Evolutionary conservation across 768 basidiomycete species (phyloP), one percentile per base, ranked within the genome.

Genomic region (Sutorius australiensis): DNA sequence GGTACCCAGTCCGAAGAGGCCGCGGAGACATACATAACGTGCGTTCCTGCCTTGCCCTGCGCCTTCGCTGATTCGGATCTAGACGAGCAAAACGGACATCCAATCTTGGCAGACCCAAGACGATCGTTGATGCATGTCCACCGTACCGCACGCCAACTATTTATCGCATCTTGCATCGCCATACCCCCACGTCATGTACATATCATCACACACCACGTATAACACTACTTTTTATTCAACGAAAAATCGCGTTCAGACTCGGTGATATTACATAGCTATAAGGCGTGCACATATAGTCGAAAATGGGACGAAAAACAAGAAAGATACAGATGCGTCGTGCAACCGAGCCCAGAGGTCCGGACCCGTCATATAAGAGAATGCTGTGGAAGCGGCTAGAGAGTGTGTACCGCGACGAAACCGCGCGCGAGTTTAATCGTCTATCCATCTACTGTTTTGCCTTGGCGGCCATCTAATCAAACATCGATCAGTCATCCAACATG

Each of bases 381-480:
- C 12, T 33, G 36, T 36, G 45, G 30, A 46, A 57, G 44, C 24
- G 39, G 30, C 33, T 14, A 51, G 42, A 37, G 52, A 57, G 48
- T 24, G 53, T 48, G 48, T 12, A 32, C 38, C 24, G 14, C 8
- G 38, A 39, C 43, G 10, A 28, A 34, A 37, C 43, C 32, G 17
- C 38, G 31, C 39, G 48, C 28, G 14, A 38, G 28, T 47, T 43
- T 43, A 27, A 46, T 40, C 40, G 31, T 61, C 56, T 58, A 63
- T 51, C 38, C 54, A 28, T 65, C 60, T 65, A 73, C 41, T 69
- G 65, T 67, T 79, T 84, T 42, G 84, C 83, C 70, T 79, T 81
- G 56, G 82, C 75, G 55, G 84, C 86, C 86, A 87, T 87, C 83
- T 84, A 59, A 51, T 43, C 41, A 44, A 31, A 24, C 13, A 30